Conservation (phyloP, 2,329 filamentous ascomycete genomes). For the Neocucurbitaria cava region DNA sequence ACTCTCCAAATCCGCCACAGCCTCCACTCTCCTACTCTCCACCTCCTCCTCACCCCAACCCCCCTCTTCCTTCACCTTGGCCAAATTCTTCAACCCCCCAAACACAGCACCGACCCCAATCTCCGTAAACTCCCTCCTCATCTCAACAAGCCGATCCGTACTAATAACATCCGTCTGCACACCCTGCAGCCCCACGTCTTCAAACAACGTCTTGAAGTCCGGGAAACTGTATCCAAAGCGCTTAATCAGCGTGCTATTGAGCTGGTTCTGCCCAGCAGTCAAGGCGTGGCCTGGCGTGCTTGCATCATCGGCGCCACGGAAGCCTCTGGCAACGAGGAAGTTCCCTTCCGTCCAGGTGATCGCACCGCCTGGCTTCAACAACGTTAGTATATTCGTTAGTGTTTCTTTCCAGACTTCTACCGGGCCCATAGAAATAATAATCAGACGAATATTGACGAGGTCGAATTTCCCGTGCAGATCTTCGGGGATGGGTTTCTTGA, state of each 20-base stretch:
- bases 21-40: conserved; percentile 19
- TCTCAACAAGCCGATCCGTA: conserved; percentile 33
- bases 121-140: conserved; percentile 35
- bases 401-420: conserved; percentile 28
- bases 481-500: conserved; percentile 35
- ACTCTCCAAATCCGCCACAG: conserved; percentile 27
- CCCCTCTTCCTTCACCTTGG: conserved; percentile 24
- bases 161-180: conserved; percentile 36
- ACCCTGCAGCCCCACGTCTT: conserved; percentile 20
- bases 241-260: conserved; percentile 27
- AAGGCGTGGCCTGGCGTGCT: conserved; percentile 27
- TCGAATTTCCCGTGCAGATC: conserved; percentile 36
- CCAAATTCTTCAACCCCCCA: conserved; percentile 34
- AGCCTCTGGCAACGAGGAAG: conserved; percentile 31
- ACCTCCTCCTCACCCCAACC: conserved; percentile 33
- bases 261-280: conserved; percentile 24
- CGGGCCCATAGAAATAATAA: conserved; percentile 36
- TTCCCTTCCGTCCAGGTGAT: conserved; percentile 42
- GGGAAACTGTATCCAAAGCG: conserved; percentile 37
- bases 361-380: conserved; percentile 39
- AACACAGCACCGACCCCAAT: conserved; percentile 36
- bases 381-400: conserved; percentile 27
- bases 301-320: conserved; percentile 13
- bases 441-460: conserved; percentile 39
- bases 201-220: conserved; percentile 20